phyloP scores from a whole-genome alignment of 306 rosid species.

The Ceratonia siliqua region DNA sequence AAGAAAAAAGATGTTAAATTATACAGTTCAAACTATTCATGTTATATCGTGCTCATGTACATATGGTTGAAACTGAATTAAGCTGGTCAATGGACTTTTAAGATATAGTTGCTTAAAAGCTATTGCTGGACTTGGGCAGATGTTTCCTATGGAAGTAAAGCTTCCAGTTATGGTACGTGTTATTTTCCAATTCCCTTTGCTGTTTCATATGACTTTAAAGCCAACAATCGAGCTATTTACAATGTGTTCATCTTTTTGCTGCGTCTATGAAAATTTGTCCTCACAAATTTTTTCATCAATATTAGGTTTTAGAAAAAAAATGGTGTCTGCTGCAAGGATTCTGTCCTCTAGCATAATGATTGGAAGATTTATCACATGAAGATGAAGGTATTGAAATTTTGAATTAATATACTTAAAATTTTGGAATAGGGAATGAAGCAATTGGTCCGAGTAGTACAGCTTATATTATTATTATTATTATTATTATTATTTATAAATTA shows the following conservation, averaged over 20 bases:
- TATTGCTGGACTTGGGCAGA: too few relatives aligned
- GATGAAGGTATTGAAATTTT: neutral
- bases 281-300: neutral
- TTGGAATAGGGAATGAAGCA: slow-evolving; percentile 26
- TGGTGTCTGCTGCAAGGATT: neutral
- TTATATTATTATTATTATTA: too few relatives aligned
- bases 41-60: too few relatives aligned
- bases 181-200: neutral
- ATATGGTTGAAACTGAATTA: too few relatives aligned
- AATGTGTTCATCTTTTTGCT: neutral
- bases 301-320: neutral
- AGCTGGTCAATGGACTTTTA: too few relatives aligned
- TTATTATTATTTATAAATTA: too few relatives aligned
- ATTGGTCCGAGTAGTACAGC: slow-evolving; percentile 12
- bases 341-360: neutral
- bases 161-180: too few relatives aligned
- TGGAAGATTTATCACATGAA: neutral
- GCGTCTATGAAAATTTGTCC: neutral
- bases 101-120: too few relatives aligned
- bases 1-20: too few relatives aligned
- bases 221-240: neutral
- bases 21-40: too few relatives aligned
- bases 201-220: neutral
- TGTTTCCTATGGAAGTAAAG: too few relatives aligned
- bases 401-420: slow-evolving; percentile 3